A percentile compares a stretch with the other conserved stretches of the same genome.
Evolutionary conservation across 805 yeast genomes (phyloP).

Genomic region (Kodamaea kakaduensis): DNA sequence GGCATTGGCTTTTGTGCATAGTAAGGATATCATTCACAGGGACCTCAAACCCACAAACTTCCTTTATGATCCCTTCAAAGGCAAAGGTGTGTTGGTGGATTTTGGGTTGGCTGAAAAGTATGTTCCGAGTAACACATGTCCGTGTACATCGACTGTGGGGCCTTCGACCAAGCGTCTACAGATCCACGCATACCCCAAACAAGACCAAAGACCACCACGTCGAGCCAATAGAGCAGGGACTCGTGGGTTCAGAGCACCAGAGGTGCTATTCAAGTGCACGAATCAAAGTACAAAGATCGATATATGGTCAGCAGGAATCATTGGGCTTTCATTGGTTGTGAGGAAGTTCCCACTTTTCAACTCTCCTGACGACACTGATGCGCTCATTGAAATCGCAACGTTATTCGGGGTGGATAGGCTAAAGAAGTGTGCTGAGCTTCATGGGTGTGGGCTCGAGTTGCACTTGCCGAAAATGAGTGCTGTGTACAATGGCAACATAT

Average conservation of each 20-base stretch:
- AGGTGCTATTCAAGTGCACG: slow-evolving; percentile 80
- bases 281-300: slow-evolving; percentile 80
- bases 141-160: slow-evolving; percentile 40
- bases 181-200: slow-evolving; percentile 66
- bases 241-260: slow-evolving; percentile 93
- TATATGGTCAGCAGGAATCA: slow-evolving; percentile 91
- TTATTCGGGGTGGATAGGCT: slow-evolving; percentile 74
- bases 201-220: slow-evolving; percentile 82
- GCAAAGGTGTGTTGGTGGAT: slow-evolving; percentile 81
- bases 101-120: slow-evolving; percentile 82
- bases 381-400: slow-evolving; percentile 76
- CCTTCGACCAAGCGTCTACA: slow-evolving; percentile 20
- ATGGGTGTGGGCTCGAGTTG: slow-evolving; percentile 81
- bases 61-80: slow-evolving; percentile 59
- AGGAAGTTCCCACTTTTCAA: slow-evolving; percentile 91
- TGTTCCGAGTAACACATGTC: slow-evolving; percentile 41
- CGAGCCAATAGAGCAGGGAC: slow-evolving; percentile 98
- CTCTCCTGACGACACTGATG: slow-evolving; percentile 91
- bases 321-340: slow-evolving; percentile 69
- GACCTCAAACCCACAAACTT: slow-evolving; percentile 59
- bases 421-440: slow-evolving; percentile 74
- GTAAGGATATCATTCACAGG: slow-evolving; percentile 39
- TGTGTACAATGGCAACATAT: slow-evolving; percentile 25
- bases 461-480: slow-evolving; percentile 18
- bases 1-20: slow-evolving; percentile 63